Conservation (phyloP, 768 basidiomycete genomes). For the Mrakia gelida region DNA sequence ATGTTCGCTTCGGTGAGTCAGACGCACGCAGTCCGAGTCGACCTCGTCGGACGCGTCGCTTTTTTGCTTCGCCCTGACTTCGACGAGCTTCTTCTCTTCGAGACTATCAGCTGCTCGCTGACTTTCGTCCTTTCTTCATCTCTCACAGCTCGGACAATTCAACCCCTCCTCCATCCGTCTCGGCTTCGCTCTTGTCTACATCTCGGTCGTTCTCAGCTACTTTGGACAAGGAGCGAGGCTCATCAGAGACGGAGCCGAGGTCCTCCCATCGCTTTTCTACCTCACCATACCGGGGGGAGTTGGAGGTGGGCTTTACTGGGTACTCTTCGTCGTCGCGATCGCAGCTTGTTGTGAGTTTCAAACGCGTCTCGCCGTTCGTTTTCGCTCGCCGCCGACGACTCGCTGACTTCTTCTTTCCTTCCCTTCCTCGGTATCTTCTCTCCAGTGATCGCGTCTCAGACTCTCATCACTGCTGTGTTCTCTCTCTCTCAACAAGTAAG, state of each 20-base stretch:
- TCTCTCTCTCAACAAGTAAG: slow-evolving; percentile 49
- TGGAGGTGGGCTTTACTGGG: slow-evolving; percentile 61
- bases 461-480: slow-evolving; percentile 65
- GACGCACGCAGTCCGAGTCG: too few species aligned
- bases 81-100: background rate
- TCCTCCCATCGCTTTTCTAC: slow-evolving; percentile 62
- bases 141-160: slow-evolving; percentile 59
- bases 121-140: background rate
- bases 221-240: slow-evolving; percentile 65
- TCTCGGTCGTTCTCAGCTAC: slow-evolving; percentile 60
- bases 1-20: slow-evolving; percentile 5
- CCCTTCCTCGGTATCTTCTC: slow-evolving; percentile 62
- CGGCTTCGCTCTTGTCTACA: slow-evolving; percentile 52
- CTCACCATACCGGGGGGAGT: slow-evolving; percentile 57
- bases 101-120: background rate
- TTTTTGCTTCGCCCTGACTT: too few species aligned
- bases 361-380: background rate
- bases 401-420: slow-evolving; percentile 52
- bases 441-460: slow-evolving; percentile 59
- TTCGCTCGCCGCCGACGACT: background rate
- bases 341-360: slow-evolving; percentile 41
- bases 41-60: too few species aligned
- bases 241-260: slow-evolving; percentile 52
- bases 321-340: slow-evolving; percentile 43
- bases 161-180: slow-evolving; percentile 36